phyloP scores from a whole-genome alignment of 1,139 yeast species.

The Blastobotrys malaysiensis region DNA sequence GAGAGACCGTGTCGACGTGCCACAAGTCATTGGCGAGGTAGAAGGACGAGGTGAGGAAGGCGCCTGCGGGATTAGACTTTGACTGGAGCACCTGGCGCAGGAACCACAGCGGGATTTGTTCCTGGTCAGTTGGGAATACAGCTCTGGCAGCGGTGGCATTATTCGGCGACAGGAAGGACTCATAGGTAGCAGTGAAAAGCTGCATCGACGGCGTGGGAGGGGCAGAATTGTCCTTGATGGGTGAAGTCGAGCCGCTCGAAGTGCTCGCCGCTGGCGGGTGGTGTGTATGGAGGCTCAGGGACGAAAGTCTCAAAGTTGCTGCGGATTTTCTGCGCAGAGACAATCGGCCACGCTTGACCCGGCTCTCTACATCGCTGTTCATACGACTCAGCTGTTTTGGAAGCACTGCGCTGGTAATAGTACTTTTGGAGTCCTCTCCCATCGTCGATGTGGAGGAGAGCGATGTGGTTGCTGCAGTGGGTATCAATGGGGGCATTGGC shows the following conservation, averaged over 20 bases:
- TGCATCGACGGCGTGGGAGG: slow-evolving; percentile 8
- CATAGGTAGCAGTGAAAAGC: slow-evolving; percentile 11
- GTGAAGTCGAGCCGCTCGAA: neutral
- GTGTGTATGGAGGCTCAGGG: slow-evolving; percentile 9
- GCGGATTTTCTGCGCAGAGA: slow-evolving; percentile 18
- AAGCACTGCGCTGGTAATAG: neutral
- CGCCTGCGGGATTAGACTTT: slow-evolving; percentile 20
- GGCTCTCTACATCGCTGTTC: slow-evolving; percentile 16
- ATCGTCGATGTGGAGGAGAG: no score
- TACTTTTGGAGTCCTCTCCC: neutral
- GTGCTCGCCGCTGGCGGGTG: slow-evolving; percentile 1
- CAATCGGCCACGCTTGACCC: slow-evolving; percentile 14
- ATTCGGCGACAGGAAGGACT: slow-evolving; percentile 8
- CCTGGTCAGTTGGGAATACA: slow-evolving; percentile 4
- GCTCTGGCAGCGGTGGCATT: slow-evolving; percentile 3
- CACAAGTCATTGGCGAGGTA: slow-evolving; percentile 22
- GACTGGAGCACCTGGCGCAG: slow-evolving; percentile 21
- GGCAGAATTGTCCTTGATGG: slow-evolving; percentile 4
- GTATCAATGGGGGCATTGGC: slow-evolving; percentile 1
- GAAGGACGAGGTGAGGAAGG: slow-evolving; percentile 19
- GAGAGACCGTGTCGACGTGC: slow-evolving; percentile 16
- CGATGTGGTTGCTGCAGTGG: slow-evolving; percentile 1
- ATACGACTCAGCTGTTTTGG: slow-evolving; percentile 12
- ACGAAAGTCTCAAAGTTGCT: slow-evolving; percentile 15
- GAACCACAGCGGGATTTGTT: slow-evolving; percentile 21